Evolutionary conservation across 163 green algal genomes (phyloP).

Genomic region (Trebouxia gelatinosa): DNA sequence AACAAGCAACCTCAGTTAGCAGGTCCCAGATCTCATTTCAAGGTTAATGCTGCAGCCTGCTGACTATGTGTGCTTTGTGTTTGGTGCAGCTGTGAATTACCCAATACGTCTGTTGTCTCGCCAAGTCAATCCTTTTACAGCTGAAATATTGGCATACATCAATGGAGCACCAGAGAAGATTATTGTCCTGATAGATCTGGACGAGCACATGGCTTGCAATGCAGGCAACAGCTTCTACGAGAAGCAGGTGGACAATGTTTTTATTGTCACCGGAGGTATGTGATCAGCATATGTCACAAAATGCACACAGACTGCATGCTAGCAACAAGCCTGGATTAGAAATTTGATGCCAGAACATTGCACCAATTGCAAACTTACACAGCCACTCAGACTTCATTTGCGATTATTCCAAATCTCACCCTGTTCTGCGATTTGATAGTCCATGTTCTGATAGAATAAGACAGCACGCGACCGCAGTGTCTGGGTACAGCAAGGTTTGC

Average conservation of each 20-base stretch:
- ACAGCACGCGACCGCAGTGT: too few relatives aligned
- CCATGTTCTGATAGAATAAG: too few relatives aligned
- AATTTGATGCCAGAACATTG: too few relatives aligned
- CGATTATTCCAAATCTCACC: too few relatives aligned
- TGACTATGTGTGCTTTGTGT: not conserved
- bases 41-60: not conserved
- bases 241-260: slow-evolving; percentile 34
- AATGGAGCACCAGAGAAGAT: slow-evolving; percentile 19
- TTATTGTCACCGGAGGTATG: slow-evolving; percentile 29
- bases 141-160: slow-evolving; percentile 26
- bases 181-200: slow-evolving; percentile 28
- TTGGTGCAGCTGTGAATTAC: slow-evolving; percentile 20
- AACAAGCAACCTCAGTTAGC: not conserved
- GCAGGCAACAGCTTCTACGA: slow-evolving; percentile 32
- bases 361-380: too few relatives aligned
- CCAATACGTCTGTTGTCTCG: slow-evolving; percentile 12
- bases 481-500: too few relatives aligned
- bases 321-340: too few relatives aligned
- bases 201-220: slow-evolving; percentile 18
- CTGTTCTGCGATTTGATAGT: too few relatives aligned
- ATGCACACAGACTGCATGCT: too few relatives aligned
- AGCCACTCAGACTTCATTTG: too few relatives aligned
- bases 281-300: not conserved
- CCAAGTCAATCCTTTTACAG: slow-evolving; percentile 23
- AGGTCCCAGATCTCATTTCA: not conserved